Evolutionary conservation across 1,139 yeast genomes (phyloP).

Genomic region (Lodderomyces oxycetoniae): DNA sequence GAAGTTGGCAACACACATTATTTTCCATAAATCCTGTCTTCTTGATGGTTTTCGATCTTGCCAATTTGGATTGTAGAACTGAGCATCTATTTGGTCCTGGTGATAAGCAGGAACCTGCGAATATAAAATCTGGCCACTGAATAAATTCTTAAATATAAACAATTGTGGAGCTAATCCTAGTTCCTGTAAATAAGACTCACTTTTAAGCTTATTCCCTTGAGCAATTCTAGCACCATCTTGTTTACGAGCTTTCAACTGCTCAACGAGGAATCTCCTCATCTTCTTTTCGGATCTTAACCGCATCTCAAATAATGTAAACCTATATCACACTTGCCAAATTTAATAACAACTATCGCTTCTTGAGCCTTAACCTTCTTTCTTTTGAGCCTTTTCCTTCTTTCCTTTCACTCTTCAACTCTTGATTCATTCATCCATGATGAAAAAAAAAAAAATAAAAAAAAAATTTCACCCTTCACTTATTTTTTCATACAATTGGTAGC

Average conservation of each 20-base stretch:
- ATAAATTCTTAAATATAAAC: conserved; percentile 75
- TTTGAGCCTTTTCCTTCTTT: no score
- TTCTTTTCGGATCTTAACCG: conserved; percentile 45
- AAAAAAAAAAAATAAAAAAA: no score
- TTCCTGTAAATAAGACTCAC: conserved; percentile 26
- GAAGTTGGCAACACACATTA: conserved; percentile 81
- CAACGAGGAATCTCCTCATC: conserved; percentile 48
- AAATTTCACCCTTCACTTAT: no score
- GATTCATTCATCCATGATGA: no score
- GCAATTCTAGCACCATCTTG: conserved; percentile 45
- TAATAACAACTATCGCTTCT: conserved; percentile 6
- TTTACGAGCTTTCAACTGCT: conserved; percentile 43
- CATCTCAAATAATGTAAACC: no score
- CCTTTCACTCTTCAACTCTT: no score
- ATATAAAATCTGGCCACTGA: conserved; percentile 84
- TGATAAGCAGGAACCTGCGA: conserved; percentile 77
- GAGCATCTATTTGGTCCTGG: conserved; percentile 66
- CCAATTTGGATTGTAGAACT: conserved; percentile 81
- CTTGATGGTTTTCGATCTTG: conserved; percentile 74
- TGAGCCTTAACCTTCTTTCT: no score
- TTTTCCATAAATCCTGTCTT: conserved; percentile 86
- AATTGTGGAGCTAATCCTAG: conserved; percentile 70
- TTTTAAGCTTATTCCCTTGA: conserved; percentile 22
- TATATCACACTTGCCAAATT: conserved; percentile 7
- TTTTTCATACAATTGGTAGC: no score